These are phyloP conservation scores for Penicillium sp. DNA, from an alignment of 2,329 filamentous ascomycete genomes.

Conservation along the genomic window DNA sequence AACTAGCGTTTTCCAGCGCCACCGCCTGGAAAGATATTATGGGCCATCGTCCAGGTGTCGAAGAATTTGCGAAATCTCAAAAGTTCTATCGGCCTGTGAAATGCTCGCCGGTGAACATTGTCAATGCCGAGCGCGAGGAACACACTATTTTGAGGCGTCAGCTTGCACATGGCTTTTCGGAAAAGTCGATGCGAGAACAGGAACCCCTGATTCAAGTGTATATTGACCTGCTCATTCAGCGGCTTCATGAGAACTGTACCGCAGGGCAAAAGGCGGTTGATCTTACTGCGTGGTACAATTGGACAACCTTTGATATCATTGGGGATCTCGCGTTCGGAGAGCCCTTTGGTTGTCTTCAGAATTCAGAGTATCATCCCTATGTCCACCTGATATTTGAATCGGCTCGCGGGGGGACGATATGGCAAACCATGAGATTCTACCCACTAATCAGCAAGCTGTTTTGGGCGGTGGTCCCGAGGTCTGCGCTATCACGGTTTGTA, in stretches of 20 bases:
- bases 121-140: neutral
- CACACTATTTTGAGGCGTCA: constrained; percentile 29
- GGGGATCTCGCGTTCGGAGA: neutral
- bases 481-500: neutral
- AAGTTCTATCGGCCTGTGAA: constrained; percentile 1
- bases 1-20: constrained; percentile 20
- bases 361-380: constrained; percentile 6
- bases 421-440: neutral
- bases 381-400: constrained; percentile 22
- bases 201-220: constrained; percentile 31
- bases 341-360: neutral
- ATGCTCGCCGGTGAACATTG: neutral
- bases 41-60: neutral
- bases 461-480: neutral
- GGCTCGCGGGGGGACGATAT: constrained; percentile 7
- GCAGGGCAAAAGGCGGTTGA: constrained; percentile 12
- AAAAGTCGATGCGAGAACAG: constrained; percentile 41
- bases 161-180: constrained; percentile 43
- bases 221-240: constrained; percentile 29
- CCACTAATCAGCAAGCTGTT: neutral
- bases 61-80: neutral
- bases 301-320: neutral
- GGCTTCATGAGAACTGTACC: constrained; percentile 13
- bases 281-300: constrained; percentile 14
- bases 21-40: constrained; percentile 32